A percentile compares a stretch with the other conserved stretches of the same genome.
phyloP scores from a whole-genome alignment of 352 stramenopile species.

The Phytophthora boehmeriae region DNA sequence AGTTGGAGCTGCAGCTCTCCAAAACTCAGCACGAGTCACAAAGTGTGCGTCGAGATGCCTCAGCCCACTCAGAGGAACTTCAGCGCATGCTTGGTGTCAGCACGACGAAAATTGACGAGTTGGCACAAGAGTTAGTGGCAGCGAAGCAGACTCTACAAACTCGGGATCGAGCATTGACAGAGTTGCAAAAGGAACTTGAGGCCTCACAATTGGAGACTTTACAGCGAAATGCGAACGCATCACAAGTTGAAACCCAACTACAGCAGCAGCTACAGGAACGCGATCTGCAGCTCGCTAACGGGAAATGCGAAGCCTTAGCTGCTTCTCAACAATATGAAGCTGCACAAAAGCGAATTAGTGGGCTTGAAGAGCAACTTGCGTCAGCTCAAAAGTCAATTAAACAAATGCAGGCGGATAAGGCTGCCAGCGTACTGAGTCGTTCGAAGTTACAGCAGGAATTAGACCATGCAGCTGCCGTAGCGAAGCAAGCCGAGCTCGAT shows the following conservation, averaged over 20 bases:
- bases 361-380: constrained; percentile 38
- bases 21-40: constrained; percentile 53
- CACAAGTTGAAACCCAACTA: constrained; percentile 41
- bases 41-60: constrained; percentile 59
- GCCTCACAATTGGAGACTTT: constrained; percentile 51
- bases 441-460: constrained; percentile 33
- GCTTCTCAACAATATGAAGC: constrained; percentile 32
- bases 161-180: constrained; percentile 45
- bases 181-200: constrained; percentile 49
- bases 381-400: constrained; percentile 28
- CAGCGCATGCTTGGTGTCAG: constrained; percentile 45
- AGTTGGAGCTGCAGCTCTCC: constrained; percentile 50
- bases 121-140: constrained; percentile 45
- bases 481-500: constrained; percentile 15
- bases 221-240: constrained; percentile 38
- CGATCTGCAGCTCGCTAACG: constrained; percentile 44
- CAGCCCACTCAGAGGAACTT: constrained; percentile 46
- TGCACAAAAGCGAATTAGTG: constrained; percentile 38
- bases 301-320: constrained; percentile 33
- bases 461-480: constrained; percentile 30
- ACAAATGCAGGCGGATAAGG: constrained; percentile 23
- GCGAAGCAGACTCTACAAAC: constrained; percentile 46
- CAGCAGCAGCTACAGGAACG: constrained; percentile 43
- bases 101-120: constrained; percentile 47
- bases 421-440: constrained; percentile 11